A percentile compares a stretch with the other conserved stretches of the same genome.
phyloP scores from a whole-genome alignment of 179 eudicot genomes.

The Gypsophila paniculata region DNA sequence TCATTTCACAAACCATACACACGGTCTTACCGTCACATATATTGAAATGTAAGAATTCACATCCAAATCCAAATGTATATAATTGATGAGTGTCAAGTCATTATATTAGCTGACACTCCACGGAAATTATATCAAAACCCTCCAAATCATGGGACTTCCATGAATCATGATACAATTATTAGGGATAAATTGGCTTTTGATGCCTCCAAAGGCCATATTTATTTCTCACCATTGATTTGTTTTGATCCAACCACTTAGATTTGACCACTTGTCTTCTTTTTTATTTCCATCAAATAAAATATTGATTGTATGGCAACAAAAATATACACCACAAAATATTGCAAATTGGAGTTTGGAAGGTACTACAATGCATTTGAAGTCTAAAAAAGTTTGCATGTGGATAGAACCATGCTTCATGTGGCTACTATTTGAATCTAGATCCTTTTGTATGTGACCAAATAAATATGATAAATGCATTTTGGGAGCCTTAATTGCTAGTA shows the following conservation, averaged over 20 bases:
- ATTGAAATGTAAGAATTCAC: no score
- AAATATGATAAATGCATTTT: not conserved
- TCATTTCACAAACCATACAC: no score
- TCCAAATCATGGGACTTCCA: not conserved
- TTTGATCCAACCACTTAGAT: conserved; percentile 12
- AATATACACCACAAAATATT: conserved; percentile 5
- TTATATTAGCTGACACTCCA: conserved; percentile 11
- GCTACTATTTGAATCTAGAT: conserved; percentile 10
- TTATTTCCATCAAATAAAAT: conserved; percentile 6
- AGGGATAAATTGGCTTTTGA: conserved; percentile 26
- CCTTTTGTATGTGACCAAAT: not conserved
- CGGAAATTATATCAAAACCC: conserved; percentile 9
- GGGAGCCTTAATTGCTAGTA: no score
- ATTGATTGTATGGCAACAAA: conserved; percentile 22
- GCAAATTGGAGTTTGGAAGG: conserved; percentile 8
- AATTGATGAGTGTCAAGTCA: conserved; percentile 9
- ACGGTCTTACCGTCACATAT: no score
- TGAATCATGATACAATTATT: conserved; percentile 13
- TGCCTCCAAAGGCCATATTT: conserved; percentile 30
- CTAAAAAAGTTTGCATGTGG: conserved; percentile 19
- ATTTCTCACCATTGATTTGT: conserved; percentile 20
- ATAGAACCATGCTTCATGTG: conserved; percentile 18
- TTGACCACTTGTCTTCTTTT: conserved; percentile 11
- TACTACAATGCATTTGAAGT: conserved; percentile 8
- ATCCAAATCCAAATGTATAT: not conserved